Conservation (phyloP, 768 basidiomycete genomes). For the Termitomyces sp. region DNA sequence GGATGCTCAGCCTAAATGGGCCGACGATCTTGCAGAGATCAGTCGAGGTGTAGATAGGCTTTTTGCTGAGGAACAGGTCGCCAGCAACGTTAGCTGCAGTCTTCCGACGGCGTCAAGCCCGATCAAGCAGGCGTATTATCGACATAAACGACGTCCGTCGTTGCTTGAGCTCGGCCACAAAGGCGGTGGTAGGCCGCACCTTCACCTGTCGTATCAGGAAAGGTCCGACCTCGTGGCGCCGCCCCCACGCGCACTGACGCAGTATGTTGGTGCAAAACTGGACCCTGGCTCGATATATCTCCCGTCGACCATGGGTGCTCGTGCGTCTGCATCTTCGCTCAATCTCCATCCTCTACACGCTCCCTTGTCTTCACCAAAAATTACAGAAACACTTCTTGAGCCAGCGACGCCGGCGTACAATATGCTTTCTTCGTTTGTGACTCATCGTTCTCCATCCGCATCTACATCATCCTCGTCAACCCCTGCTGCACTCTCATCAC, state of each 20-base stretch:
- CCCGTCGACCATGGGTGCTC: conserved; percentile 71
- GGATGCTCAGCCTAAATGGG: conserved; percentile 54
- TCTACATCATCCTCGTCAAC: conserved; percentile 24
- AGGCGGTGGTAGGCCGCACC: conserved; percentile 29
- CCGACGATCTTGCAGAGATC: conserved; percentile 66
- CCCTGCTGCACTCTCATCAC: background rate
- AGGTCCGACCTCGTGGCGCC: conserved; percentile 59
- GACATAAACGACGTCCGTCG: conserved; percentile 38
- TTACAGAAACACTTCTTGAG: conserved; percentile 37
- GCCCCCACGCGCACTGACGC: conserved; percentile 72
- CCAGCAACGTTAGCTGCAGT: conserved; percentile 37
- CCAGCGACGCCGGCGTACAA: conserved; percentile 56
- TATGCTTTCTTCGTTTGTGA: conserved; percentile 58
- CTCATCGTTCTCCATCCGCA: conserved; percentile 19
- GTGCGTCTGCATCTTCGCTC: conserved; percentile 31
- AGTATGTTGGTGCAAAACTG: conserved; percentile 60
- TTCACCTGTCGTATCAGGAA: conserved; percentile 50
- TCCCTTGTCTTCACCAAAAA: conserved; percentile 24
- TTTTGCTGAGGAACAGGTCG: conserved; percentile 32
- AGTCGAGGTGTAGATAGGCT: conserved; percentile 59
- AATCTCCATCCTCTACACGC: conserved; percentile 14
- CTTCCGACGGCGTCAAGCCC: conserved; percentile 33
- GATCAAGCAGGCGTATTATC: background rate
- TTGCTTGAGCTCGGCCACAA: conserved; percentile 37
- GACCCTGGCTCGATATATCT: conserved; percentile 53